Conservation (phyloP, 768 basidiomycete species). For the Gautieria morchelliformis region DNA sequence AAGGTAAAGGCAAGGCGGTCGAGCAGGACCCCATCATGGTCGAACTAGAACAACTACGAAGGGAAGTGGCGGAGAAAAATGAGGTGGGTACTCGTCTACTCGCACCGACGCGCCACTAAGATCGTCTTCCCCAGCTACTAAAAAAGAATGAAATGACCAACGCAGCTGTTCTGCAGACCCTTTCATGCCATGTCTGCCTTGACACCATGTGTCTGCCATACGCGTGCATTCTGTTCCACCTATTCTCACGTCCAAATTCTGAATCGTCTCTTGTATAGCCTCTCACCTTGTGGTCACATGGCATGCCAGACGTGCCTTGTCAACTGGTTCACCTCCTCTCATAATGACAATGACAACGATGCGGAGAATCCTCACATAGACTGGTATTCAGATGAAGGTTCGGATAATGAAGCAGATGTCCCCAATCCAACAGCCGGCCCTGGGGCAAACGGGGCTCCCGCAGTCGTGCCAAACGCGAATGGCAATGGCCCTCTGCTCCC, state of each 20-base stretch:
- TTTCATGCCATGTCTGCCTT: slow-evolving; percentile 2
- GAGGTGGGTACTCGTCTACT: not conserved
- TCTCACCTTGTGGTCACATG: slow-evolving; percentile 3
- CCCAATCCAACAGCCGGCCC: not conserved
- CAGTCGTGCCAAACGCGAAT: not conserved
- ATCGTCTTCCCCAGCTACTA: not conserved
- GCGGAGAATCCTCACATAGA: not conserved
- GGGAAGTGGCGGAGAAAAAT: not conserved
- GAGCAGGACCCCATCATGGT: slow-evolving; percentile 59
- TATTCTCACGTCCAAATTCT: not conserved
- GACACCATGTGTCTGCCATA: not conserved
- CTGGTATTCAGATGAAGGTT: not conserved
- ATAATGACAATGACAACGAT: not conserved
- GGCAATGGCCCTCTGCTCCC: not conserved
- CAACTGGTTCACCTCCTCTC: not conserved
- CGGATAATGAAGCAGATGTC: not conserved
- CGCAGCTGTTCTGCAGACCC: not conserved
- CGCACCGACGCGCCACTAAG: not conserved
- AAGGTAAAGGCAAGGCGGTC: slow-evolving; percentile 24
- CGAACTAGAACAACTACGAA: slow-evolving; percentile 32
- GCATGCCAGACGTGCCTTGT: slow-evolving; percentile 4
- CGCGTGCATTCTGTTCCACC: not conserved
- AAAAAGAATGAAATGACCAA: not conserved
- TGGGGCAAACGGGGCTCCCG: not conserved
- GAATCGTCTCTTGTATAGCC: not conserved